Conservation (phyloP, 2,329 filamentous ascomycete species). For the Fusarium annulatum region DNA sequence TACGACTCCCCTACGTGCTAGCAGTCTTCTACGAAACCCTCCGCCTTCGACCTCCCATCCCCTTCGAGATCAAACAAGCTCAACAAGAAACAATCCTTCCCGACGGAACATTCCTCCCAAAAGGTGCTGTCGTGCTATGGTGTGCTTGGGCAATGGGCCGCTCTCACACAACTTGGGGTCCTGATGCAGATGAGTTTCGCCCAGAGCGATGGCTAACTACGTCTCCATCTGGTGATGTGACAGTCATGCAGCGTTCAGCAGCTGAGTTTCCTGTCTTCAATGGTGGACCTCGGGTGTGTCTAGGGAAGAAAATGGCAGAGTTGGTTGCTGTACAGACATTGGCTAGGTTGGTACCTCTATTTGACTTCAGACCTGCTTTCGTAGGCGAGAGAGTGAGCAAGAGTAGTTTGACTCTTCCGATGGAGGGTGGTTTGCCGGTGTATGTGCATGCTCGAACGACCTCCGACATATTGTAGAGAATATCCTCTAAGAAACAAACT, state of each 20-base stretch:
- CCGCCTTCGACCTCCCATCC: constrained; percentile 71
- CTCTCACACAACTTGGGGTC: constrained; percentile 66
- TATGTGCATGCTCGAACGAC: constrained; percentile 23
- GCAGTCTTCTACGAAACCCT: constrained; percentile 72
- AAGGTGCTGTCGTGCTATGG: constrained; percentile 68
- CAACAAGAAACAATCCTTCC: constrained; percentile 64
- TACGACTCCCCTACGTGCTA: constrained; percentile 64
- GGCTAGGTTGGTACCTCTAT: constrained; percentile 59
- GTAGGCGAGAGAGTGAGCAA: constrained; percentile 63
- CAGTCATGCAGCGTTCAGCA: constrained; percentile 55
- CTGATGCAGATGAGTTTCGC: constrained; percentile 64
- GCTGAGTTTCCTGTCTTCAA: constrained; percentile 74
- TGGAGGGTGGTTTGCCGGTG: constrained; percentile 68
- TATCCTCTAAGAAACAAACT: constrained; percentile 5
- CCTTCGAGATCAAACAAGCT: constrained; percentile 73
- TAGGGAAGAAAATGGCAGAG: constrained; percentile 75
- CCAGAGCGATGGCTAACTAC: constrained; percentile 67
- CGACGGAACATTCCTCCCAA: constrained; percentile 69
- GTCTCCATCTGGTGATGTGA: constrained; percentile 47
- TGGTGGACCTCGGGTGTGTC: constrained; percentile 68
- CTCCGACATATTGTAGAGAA: not conserved
- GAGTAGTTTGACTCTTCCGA: constrained; percentile 72
- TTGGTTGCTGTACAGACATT: constrained; percentile 67
- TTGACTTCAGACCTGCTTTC: constrained; percentile 61
- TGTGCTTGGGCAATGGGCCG: constrained; percentile 73